Evolutionary conservation across 2,329 filamentous ascomycete genomes (phyloP).

Genomic region (Paracamarosporium sp.): DNA sequence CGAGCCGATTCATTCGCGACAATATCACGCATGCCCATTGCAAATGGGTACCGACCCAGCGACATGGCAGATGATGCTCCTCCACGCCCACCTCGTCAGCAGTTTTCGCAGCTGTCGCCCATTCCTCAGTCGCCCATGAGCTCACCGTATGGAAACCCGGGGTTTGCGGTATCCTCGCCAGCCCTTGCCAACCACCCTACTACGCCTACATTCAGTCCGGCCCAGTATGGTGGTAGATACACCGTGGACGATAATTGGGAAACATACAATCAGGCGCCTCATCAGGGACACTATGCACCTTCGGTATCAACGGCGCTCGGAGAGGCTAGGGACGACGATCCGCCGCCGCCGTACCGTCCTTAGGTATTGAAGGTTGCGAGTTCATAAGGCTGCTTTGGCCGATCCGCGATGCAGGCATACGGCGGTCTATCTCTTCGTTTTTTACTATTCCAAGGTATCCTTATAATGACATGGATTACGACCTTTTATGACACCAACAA

Average conservation of each 20-base stretch:
- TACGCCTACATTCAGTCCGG: slow-evolving; percentile 24
- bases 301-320: slow-evolving; percentile 14
- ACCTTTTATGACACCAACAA: background rate
- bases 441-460: background rate
- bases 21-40: slow-evolving; percentile 42
- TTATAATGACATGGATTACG: slow-evolving; percentile 2
- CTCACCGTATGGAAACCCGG: slow-evolving; percentile 32
- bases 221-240: slow-evolving; percentile 12
- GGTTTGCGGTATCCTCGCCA: slow-evolving; percentile 37
- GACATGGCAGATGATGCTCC: slow-evolving; percentile 16
- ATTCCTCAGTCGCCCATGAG: slow-evolving; percentile 18
- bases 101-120: slow-evolving; percentile 18
- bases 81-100: slow-evolving; percentile 20
- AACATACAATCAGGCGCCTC: slow-evolving; percentile 18
- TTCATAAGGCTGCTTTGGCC: background rate
- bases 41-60: slow-evolving; percentile 35
- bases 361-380: slow-evolving; percentile 7
- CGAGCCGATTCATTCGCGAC: slow-evolving; percentile 42
- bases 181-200: slow-evolving; percentile 30
- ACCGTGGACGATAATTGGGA: slow-evolving; percentile 39
- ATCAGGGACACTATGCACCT: slow-evolving; percentile 11
- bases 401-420: slow-evolving; percentile 19
- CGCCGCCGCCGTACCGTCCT: slow-evolving; percentile 28
- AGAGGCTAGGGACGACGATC: slow-evolving; percentile 24
- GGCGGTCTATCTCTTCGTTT: slow-evolving; percentile 5